A percentile compares a stretch with the other conserved stretches of the same genome.
Conservation (phyloP, 108 stramenopile species). For the Cyclotella sp. region DNA sequence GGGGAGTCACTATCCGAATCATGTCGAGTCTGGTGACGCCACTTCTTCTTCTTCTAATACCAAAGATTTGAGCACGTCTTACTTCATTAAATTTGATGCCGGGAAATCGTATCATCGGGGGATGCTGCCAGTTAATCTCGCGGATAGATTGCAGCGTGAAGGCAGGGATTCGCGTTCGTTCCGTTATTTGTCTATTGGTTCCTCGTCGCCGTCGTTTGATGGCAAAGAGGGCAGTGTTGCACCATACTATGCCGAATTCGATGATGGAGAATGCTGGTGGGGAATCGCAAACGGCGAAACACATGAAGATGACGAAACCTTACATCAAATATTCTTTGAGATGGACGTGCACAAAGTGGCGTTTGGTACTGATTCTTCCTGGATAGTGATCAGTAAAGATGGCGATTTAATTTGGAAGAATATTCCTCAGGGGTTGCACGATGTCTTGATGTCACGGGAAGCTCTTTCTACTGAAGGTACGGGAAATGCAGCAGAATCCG, state of each 20-base stretch:
- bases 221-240: not conserved
- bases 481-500: not conserved
- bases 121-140: constrained; percentile 26
- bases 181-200: constrained; percentile 68
- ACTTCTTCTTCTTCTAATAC: not conserved
- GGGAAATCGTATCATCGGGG: constrained; percentile 25
- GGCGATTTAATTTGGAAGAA: constrained; percentile 80
- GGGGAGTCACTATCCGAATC: not conserved
- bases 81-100: constrained; percentile 42
- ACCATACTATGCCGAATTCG: constrained; percentile 73
- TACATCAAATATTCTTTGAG: constrained; percentile 60
- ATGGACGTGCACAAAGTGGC: constrained; percentile 75
- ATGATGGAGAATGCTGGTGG: constrained; percentile 80
- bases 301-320: constrained; percentile 53
- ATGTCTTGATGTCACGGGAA: constrained; percentile 50
- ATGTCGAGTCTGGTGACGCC: not conserved
- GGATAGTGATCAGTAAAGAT: constrained; percentile 75
- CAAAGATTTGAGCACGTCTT: constrained; percentile 20
- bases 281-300: constrained; percentile 26
- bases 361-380: constrained; percentile 69
- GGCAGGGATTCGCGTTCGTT: constrained; percentile 25
- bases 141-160: constrained; percentile 29
- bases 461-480: not conserved
- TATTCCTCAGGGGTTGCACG: constrained; percentile 68
- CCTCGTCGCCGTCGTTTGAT: constrained; percentile 18